Conservation (phyloP, 257 asterid genomes). For the Verbascum thapsus region DNA sequence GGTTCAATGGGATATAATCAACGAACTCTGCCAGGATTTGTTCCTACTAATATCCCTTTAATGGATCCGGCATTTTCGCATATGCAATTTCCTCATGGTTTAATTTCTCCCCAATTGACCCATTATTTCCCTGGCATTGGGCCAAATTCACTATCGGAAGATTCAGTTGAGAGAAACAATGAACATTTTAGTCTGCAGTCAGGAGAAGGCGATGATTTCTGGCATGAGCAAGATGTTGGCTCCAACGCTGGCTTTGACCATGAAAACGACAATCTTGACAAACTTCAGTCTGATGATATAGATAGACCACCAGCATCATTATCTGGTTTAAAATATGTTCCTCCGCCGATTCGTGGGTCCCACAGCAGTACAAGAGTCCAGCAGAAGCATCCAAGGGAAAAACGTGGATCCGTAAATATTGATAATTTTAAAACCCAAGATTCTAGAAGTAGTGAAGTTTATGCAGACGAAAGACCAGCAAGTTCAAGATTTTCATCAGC, state of each 20-base stretch:
- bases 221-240: constrained; percentile 63
- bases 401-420: constrained; percentile 52
- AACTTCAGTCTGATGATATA: constrained; percentile 51
- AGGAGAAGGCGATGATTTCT: constrained; percentile 55
- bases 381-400: constrained; percentile 59
- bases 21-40: constrained; percentile 61
- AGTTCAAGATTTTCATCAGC: constrained; percentile 57
- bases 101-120: constrained; percentile 60
- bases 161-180: constrained; percentile 50
- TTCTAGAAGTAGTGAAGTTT: constrained; percentile 54
- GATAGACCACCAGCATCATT: constrained; percentile 46
- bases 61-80: constrained; percentile 57
- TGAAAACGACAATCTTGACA: constrained; percentile 51
- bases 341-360: constrained; percentile 60
- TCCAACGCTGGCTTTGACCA: constrained; percentile 52
- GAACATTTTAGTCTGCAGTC: constrained; percentile 55
- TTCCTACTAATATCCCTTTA: constrained; percentile 51
- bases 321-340: constrained; percentile 58
- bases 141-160: constrained; percentile 54
- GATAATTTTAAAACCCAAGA: constrained; percentile 56
- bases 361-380: constrained; percentile 48
- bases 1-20: constrained; percentile 74
- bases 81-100: constrained; percentile 61
- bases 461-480: constrained; percentile 53
- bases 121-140: constrained; percentile 62